Evolutionary conservation across 2,329 filamentous ascomycete species (phyloP).

Genomic region (Penicillium sp.): DNA sequence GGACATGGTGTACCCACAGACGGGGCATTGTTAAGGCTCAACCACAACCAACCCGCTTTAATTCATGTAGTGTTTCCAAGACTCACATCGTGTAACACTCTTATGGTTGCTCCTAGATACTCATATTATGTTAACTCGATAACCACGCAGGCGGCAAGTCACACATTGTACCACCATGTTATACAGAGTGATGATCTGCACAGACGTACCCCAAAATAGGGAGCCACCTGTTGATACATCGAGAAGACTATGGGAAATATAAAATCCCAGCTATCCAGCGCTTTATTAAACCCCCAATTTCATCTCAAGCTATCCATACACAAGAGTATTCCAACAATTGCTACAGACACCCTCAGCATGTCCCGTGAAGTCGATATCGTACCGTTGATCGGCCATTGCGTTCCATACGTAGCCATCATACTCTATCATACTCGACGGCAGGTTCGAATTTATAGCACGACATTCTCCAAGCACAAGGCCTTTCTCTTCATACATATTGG

Average conservation of each 20-base stretch:
- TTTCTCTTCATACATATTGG: background rate
- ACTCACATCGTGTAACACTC: background rate
- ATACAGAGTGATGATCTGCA: background rate
- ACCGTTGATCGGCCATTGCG: background rate
- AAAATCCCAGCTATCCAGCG: background rate
- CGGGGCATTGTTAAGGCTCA: too few relatives aligned
- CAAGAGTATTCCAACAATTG: background rate
- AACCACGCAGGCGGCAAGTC: background rate
- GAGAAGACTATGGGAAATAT: background rate
- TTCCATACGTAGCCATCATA: background rate
- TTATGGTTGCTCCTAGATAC: too few relatives aligned
- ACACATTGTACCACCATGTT: background rate
- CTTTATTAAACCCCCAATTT: background rate
- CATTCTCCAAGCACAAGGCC: background rate
- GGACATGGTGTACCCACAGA: too few relatives aligned
- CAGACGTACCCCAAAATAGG: background rate
- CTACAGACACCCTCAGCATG: background rate
- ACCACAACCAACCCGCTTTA: too few relatives aligned
- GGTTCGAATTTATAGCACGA: background rate
- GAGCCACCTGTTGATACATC: background rate
- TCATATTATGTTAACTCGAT: background rate
- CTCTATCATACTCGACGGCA: background rate
- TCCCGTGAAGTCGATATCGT: background rate
- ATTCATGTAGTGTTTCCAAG: too few relatives aligned
- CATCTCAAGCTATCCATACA: background rate